Evolutionary conservation across 2,329 filamentous ascomycete genomes (phyloP), one percentile per base, ranked within the genome.

Genomic region (Allantophomopsis lycopodina): DNA sequence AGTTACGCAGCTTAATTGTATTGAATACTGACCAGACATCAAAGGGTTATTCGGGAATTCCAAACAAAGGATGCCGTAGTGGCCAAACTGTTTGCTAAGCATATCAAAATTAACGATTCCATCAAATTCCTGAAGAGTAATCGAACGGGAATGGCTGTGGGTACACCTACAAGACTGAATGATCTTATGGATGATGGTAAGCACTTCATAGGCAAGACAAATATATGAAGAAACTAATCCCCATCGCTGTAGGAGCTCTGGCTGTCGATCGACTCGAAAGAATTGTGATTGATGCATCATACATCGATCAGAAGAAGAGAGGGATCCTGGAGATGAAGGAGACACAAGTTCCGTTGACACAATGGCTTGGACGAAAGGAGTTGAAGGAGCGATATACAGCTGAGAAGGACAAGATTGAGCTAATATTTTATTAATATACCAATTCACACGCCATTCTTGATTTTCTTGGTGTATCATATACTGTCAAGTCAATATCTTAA

Each of bases 301-400:
- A 94, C 55, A 83, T 95, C 48, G 89, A 98, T 60, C 76, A 83
- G 60, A 98, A 98, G 70, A 94, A 94, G 67, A 72, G 88, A 36
- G 86, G 87, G 0, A 76, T 98, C 46, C 76, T 94, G 58, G 91
- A 96, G 55, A 95, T 96, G 85, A 86, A 83, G 59, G 91, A 98
- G 44, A 85, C 85, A 0, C 80, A 88, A 64, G 69, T 87, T 52
- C 84, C 86, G 6, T 69, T 96, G 36, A 73, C 85, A 35, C 72
- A 76, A 44, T 76, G 94, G 55, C 63, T 98, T 38, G 72, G 79
- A 28, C 69, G 76, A 40, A 64, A 73, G 13, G 78, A 84, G 51
- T 71, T 95, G 49, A 80, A 77, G 57, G 75, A 76, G 38, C 69
- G 77, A 46, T 93, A 86, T 52, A 65, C 60, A 23, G 55, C 54